phyloP scores from a whole-genome alignment of 352 stramenopile species.

The Phytophthora quininea region DNA sequence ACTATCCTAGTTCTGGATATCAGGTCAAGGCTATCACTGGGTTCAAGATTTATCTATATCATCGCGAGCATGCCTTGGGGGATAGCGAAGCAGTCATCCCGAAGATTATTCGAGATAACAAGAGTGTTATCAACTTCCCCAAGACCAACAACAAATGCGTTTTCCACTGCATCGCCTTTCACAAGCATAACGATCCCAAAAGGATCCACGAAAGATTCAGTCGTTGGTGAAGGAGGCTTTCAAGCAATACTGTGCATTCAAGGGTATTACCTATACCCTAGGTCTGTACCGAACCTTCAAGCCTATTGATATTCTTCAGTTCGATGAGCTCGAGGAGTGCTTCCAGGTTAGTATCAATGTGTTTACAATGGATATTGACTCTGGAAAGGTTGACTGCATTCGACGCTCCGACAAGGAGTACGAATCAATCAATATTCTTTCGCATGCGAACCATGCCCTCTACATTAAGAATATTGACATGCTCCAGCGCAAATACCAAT shows the following conservation, averaged over 20 bases:
- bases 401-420: not conserved
- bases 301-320: constrained; percentile 20
- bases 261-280: not conserved
- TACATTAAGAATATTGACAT: constrained; percentile 29
- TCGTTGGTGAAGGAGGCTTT: not conserved
- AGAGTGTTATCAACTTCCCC: constrained; percentile 2
- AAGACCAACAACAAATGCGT: constrained; percentile 13
- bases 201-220: not conserved
- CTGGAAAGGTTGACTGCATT: constrained; percentile 3
- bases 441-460: constrained; percentile 27
- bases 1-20: constrained; percentile 1
- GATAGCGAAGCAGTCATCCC: not conserved
- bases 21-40: not conserved
- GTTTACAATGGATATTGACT: constrained; percentile 1
- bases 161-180: constrained; percentile 20
- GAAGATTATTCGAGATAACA: constrained; percentile 2
- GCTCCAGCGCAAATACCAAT: constrained; percentile 18
- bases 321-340: constrained; percentile 19
- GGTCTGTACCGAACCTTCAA: constrained; percentile 8
- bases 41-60: not conserved
- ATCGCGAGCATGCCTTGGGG: not conserved
- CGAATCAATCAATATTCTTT: constrained; percentile 10
- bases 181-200: not conserved
- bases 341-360: constrained; percentile 20
- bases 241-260: not conserved